Percentiles rank a stretch among this genome's conserved stretches.
Evolutionary conservation across 1,139 yeast species (phyloP).

Genomic region (Scheffersomyces cryptocercus): DNA sequence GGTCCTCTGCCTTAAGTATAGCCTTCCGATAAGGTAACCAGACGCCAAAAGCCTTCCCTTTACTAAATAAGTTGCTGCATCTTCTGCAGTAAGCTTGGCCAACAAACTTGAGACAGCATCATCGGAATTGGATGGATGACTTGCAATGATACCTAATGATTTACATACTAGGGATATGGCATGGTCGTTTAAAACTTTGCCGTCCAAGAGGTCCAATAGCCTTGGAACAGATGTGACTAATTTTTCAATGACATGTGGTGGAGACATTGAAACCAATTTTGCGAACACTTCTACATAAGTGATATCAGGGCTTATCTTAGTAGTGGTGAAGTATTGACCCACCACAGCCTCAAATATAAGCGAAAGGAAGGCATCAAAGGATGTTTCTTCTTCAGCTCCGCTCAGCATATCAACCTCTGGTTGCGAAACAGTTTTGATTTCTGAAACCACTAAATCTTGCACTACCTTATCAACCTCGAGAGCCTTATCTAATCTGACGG

Average conservation of each 20-base stretch:
- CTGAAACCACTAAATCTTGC: slow-evolving; percentile 31
- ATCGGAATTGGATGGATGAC: slow-evolving; percentile 36
- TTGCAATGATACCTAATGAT: slow-evolving; percentile 56
- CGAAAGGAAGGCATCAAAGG: slow-evolving; percentile 20
- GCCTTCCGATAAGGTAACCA: slow-evolving; percentile 55
- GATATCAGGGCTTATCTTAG: slow-evolving; percentile 12
- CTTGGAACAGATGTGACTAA: slow-evolving; percentile 19
- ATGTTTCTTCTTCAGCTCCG: slow-evolving; percentile 7
- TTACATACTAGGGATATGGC: slow-evolving; percentile 44
- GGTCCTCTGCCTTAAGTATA: slow-evolving; percentile 40
- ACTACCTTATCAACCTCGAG: slow-evolving; percentile 62
- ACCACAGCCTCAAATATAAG: slow-evolving; percentile 31
- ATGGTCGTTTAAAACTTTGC: slow-evolving; percentile 30
- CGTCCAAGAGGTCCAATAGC: slow-evolving; percentile 24
- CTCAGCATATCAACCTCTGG: slow-evolving; percentile 18
- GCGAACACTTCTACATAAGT: slow-evolving; percentile 31
- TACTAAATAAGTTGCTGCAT: slow-evolving; percentile 15
- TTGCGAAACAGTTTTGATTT: slow-evolving; percentile 19
- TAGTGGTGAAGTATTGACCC: slow-evolving; percentile 18
- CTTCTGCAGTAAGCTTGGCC: slow-evolving; percentile 9
- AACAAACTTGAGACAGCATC: slow-evolving; percentile 10
- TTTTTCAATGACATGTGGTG: slow-evolving; percentile 26
- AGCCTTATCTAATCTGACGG: slow-evolving; percentile 68
- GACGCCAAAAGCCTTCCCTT: slow-evolving; percentile 35
- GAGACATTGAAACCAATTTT: slow-evolving; percentile 38